phyloP scores from a whole-genome alignment of 345 rosid genomes.

The Eutrema heterophyllum region DNA sequence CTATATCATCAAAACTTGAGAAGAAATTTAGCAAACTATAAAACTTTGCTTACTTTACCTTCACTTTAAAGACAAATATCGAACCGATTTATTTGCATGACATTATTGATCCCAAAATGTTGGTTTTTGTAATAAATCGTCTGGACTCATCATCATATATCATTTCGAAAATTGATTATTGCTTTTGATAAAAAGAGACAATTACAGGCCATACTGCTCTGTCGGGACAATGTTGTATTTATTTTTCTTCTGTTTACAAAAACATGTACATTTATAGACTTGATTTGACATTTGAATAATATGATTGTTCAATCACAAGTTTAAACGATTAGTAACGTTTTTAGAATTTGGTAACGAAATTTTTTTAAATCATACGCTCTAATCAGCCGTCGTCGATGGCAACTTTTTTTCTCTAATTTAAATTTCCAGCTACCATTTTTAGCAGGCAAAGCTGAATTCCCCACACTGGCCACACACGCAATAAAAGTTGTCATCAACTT shows the following conservation, averaged over 20 bases:
- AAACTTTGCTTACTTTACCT: neutral
- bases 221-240: conserved; percentile 14
- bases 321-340: neutral
- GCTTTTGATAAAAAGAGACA: conserved; percentile 7
- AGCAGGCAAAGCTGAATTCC: neutral
- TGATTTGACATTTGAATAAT: conserved; percentile 5
- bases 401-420: neutral
- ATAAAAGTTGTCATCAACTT: neutral
- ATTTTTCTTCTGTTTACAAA: neutral
- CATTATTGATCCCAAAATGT: conserved; percentile 29
- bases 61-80: neutral
- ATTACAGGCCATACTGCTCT: conserved; percentile 20
- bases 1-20: neutral
- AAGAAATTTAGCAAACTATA: neutral
- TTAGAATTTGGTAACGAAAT: neutral
- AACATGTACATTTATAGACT: neutral
- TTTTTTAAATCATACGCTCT: neutral
- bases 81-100: neutral
- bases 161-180: conserved; percentile 13
- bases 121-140: conserved; percentile 16
- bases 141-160: conserved; percentile 13
- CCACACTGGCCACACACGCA: neutral
- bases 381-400: neutral
- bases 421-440: neutral
- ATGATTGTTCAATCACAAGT: neutral